Base-by-base conservation (phyloP, 1,284 basidiomycete species). In the Mycosarcoma maydis region DNA sequence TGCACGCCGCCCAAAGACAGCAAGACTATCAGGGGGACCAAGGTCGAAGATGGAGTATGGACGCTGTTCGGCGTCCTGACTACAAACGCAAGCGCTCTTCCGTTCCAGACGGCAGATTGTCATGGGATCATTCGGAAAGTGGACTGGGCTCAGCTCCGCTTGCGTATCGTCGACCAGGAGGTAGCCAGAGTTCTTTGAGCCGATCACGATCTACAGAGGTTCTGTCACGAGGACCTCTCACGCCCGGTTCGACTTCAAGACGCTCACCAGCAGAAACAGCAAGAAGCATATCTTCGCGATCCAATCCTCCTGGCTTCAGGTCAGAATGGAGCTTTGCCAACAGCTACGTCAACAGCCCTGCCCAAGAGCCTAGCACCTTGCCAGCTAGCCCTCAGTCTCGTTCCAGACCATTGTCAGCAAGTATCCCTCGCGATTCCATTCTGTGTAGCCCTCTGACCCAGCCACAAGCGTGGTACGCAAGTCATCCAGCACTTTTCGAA, bases 281-380 rank as follows among this genome's bases (percentile, higher is more conserved):
- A n/a, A n/a, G n/a, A n/a, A 26, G 23, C 7, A 20, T 19, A 6
- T 17, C 32, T 5, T 22, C 23, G 3, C 29, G 20, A n/a, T 22
- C 38, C 23, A 41, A 33, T 20, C 36, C 37, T 10, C 41, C 44
- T 6, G 29, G 37, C 17, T 24, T 32, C 17, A 11, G 10, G 0
- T 24, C 22, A 3, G 40, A 48, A 22, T 48, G 53, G 53, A 55
- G 45, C 40, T 42, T 42, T 26, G 22, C 48, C 19, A 24, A 29
- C 11, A 16, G 33, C 7, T 48, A 27, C 26, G 19, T 43, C 32
- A 34, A 43, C 11, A 48, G 27, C 39, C n/a, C 23, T 14, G 19
- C 26, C 3, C 39, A 48, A 4, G 19, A 13, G 4, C 3, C n/a
- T 2, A n/a, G 26, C 7, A 9, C 16, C 5, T 17, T 29, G 16